phyloP scores from a whole-genome alignment of 495 filamentous ascomycete genomes.

The Penicillium riverlandense region DNA sequence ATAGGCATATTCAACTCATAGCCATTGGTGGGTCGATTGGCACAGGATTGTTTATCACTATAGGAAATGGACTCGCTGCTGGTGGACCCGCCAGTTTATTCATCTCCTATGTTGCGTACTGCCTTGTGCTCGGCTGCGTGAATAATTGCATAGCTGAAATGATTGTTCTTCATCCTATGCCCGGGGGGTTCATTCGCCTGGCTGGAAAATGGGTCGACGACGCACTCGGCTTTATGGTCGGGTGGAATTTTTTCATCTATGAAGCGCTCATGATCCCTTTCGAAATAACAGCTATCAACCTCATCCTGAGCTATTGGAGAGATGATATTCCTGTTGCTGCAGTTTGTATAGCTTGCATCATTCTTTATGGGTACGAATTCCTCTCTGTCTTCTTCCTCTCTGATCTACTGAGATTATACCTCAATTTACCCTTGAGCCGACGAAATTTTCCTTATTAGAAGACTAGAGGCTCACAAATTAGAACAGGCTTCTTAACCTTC shows the following conservation, averaged over 20 bases:
- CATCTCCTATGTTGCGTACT: conserved; percentile 27
- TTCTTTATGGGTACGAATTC: conserved; percentile 22
- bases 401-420: too few relatives aligned
- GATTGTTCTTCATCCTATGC: conserved; percentile 45
- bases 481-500: conserved; percentile 18
- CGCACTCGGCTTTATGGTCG: conserved; percentile 44
- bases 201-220: conserved; percentile 43
- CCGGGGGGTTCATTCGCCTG: conserved; percentile 44
- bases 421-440: too few relatives aligned
- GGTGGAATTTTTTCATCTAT: conserved; percentile 57
- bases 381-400: not conserved
- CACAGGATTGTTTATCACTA: too few relatives aligned
- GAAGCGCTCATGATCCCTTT: conserved; percentile 63
- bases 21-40: not conserved
- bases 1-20: too few relatives aligned
- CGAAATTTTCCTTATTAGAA: too few relatives aligned
- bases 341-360: conserved; percentile 49
- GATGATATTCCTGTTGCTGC: conserved; percentile 54
- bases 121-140: conserved; percentile 22
- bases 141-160: conserved; percentile 37
- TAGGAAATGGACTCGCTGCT: too few relatives aligned
- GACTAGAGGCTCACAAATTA: too few relatives aligned
- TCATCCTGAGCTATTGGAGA: conserved; percentile 64
- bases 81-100: conserved; percentile 52
- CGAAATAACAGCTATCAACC: conserved; percentile 61